Evolutionary conservation across 2,329 filamentous ascomycete species (phyloP).

Genomic region (Trichoderma endophyticum): DNA sequence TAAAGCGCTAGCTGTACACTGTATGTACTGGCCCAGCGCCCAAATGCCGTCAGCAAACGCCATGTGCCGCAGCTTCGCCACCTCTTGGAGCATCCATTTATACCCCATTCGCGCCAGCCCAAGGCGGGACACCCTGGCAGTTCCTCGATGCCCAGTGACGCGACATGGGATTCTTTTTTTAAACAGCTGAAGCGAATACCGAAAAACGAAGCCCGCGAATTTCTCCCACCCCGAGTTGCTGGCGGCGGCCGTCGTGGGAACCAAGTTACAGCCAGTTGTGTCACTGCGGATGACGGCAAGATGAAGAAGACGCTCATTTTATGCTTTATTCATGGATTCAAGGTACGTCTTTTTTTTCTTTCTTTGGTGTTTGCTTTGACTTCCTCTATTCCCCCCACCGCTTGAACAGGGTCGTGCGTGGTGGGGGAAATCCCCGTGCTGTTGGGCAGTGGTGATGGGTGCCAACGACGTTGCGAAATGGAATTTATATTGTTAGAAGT

Average conservation of each 20-base stretch:
- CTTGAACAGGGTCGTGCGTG: background rate
- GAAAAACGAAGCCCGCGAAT: background rate
- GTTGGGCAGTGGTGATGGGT: background rate
- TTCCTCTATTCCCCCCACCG: background rate
- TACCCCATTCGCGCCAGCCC: background rate
- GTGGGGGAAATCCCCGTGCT: background rate
- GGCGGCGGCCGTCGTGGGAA: conserved; percentile 6
- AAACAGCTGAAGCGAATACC: background rate
- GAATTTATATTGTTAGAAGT: background rate
- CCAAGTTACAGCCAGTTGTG: background rate
- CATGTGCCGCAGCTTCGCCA: conserved; percentile 10
- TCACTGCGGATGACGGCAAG: conserved; percentile 19
- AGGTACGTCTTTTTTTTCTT: conserved; percentile 45
- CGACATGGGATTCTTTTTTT: background rate
- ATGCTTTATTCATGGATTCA: conserved; percentile 87
- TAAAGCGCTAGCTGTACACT: background rate
- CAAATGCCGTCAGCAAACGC: conserved; percentile 3
- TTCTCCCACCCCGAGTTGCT: background rate
- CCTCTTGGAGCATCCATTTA: background rate
- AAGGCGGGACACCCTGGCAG: conserved; percentile 1
- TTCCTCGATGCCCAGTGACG: conserved; percentile 8
- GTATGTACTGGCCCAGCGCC: background rate
- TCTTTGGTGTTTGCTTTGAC: background rate
- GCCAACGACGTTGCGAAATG: background rate
- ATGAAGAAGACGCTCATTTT: conserved; percentile 74